These are phyloP conservation scores for Lentinula lateritia DNA, from an alignment of 768 basidiomycete genomes.

Conservation along the genomic window DNA sequence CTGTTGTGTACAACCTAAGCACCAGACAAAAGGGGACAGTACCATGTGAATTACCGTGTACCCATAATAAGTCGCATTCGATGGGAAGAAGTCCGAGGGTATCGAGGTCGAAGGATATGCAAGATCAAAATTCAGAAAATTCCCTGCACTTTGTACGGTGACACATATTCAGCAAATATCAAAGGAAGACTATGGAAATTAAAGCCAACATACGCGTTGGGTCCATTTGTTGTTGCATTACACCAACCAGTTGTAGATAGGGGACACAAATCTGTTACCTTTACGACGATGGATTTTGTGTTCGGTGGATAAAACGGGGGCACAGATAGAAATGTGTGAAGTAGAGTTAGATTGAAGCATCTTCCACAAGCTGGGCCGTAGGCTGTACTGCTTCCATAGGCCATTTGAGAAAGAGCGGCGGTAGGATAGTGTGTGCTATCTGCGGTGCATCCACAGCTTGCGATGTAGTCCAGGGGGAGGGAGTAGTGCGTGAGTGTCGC, in stretches of 20 bases:
- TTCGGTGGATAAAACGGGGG: slow-evolving; percentile 67
- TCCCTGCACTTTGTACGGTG: slow-evolving; percentile 45
- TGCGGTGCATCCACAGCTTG: slow-evolving; percentile 73
- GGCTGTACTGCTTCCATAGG: slow-evolving; percentile 67
- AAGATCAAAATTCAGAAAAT: slow-evolving; percentile 77
- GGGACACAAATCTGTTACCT: slow-evolving; percentile 80
- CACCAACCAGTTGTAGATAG: slow-evolving; percentile 62
- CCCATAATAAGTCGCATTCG: slow-evolving; percentile 61
- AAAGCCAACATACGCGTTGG: slow-evolving; percentile 51
- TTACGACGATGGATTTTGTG: slow-evolving; percentile 61
- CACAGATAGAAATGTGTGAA: slow-evolving; percentile 58
- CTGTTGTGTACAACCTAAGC: slow-evolving; percentile 22
- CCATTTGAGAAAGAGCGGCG: slow-evolving; percentile 74
- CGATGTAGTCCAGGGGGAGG: slow-evolving; percentile 49
- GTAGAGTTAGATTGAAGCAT: slow-evolving; percentile 74
- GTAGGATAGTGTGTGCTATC: slow-evolving; percentile 67
- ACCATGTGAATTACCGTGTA: slow-evolving; percentile 25
- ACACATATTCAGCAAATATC: neutral
- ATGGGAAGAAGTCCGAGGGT: slow-evolving; percentile 70
- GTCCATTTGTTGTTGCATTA: slow-evolving; percentile 51
- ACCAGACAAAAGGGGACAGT: neutral
- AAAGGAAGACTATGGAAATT: slow-evolving; percentile 1
- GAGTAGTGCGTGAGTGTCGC: slow-evolving; percentile 82
- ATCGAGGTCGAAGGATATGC: slow-evolving; percentile 72
- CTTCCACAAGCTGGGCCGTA: slow-evolving; percentile 71